Percentiles rank a stretch among this genome's conserved stretches.
Conservation (phyloP, 2,329 filamentous ascomycete species). For the Akanthomyces muscarius region DNA sequence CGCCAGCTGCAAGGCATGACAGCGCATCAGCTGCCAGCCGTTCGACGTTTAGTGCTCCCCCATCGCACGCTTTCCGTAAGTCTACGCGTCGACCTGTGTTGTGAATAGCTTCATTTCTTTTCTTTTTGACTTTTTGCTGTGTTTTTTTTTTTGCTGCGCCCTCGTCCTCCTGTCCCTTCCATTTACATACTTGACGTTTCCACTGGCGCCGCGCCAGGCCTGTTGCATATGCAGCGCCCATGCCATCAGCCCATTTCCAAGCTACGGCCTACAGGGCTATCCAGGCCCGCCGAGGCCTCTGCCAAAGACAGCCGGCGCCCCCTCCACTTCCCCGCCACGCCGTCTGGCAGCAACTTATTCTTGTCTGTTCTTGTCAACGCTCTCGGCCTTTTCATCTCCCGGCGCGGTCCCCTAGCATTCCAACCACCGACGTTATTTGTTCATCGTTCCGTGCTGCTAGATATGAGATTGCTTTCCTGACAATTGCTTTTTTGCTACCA, state of each 20-base stretch:
- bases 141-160: background rate
- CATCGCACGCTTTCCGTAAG: constrained; percentile 14
- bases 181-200: background rate
- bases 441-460: background rate
- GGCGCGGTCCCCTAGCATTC: background rate
- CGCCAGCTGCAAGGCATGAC: constrained; percentile 15
- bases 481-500: constrained; percentile 18
- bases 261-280: background rate
- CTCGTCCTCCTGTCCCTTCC: background rate
- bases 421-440: background rate
- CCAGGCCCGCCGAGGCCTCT: background rate
- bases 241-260: background rate
- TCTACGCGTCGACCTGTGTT: background rate
- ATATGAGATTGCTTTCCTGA: constrained; percentile 5
- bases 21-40: constrained; percentile 9
- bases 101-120: constrained; percentile 10
- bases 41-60: constrained; percentile 2
- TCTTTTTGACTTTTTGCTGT: background rate
- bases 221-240: background rate
- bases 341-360: background rate
- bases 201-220: constrained; percentile 7
- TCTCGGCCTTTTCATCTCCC: constrained; percentile 1
- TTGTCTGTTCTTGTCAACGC: background rate
- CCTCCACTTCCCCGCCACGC: constrained; percentile 12
- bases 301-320: background rate